Evolutionary conservation across 2,329 filamentous ascomycete genomes (phyloP).

Genomic region (Aspergillus hortae): DNA sequence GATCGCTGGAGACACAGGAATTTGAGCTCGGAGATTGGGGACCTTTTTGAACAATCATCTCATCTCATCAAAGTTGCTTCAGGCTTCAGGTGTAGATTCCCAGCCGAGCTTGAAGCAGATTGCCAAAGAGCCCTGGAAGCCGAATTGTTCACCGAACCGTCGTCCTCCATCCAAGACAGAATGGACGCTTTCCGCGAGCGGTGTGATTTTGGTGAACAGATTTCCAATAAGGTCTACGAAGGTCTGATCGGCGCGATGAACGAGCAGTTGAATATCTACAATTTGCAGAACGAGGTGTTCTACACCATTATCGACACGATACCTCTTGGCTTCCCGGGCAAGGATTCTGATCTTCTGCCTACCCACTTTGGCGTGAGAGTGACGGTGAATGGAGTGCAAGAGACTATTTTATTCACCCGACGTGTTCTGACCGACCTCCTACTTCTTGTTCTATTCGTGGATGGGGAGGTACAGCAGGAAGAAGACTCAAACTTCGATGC

Average conservation of each 20-base stretch:
- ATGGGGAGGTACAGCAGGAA: constrained; percentile 72
- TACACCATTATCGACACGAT: constrained; percentile 50
- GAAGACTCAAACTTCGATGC: constrained; percentile 66
- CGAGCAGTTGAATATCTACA: constrained; percentile 54
- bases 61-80: constrained; percentile 67
- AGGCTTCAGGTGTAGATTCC: constrained; percentile 67
- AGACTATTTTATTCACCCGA: constrained; percentile 70
- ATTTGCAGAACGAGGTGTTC: constrained; percentile 50
- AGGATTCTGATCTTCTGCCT: constrained; percentile 42
- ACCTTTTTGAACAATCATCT: constrained; percentile 53
- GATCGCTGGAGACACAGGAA: constrained; percentile 45
- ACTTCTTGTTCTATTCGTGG: constrained; percentile 79
- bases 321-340: constrained; percentile 37
- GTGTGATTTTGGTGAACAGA: constrained; percentile 71
- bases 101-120: constrained; percentile 64
- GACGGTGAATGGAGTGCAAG: constrained; percentile 72
- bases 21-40: constrained; percentile 46
- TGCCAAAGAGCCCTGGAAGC: constrained; percentile 65
- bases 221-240: constrained; percentile 77
- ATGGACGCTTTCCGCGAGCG: constrained; percentile 76
- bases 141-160: constrained; percentile 71
- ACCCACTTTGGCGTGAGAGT: constrained; percentile 75
- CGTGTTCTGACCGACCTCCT: constrained; percentile 77
- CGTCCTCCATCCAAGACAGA: constrained; percentile 66
- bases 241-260: constrained; percentile 68